Percentiles rank a stretch among this genome's conserved stretches.
These are phyloP conservation scores for Backusella circina DNA, from an alignment of 192 early-diverging fungal genomes.

Conservation along the genomic window DNA sequence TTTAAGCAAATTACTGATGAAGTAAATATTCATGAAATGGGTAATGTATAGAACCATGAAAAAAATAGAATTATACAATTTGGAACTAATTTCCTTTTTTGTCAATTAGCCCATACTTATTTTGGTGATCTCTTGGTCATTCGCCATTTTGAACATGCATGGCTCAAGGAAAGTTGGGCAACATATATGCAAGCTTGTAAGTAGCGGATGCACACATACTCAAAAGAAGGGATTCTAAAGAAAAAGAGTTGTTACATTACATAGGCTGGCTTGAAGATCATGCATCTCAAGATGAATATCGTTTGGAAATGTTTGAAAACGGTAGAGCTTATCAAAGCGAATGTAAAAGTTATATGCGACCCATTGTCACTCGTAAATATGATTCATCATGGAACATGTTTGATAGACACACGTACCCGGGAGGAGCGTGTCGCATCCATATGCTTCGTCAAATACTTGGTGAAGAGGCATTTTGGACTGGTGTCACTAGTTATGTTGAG, in stretches of 20 bases:
- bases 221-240: not conserved
- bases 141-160: conserved; percentile 56
- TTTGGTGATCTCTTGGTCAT: conserved; percentile 56
- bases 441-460: conserved; percentile 50
- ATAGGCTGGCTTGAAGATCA: conserved; percentile 36
- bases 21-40: conserved; percentile 56
- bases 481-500: conserved; percentile 41
- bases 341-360: conserved; percentile 32
- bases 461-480: conserved; percentile 46
- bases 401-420: conserved; percentile 51
- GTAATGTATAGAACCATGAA: conserved; percentile 1
- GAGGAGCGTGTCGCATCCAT: conserved; percentile 47
- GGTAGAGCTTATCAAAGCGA: conserved; percentile 22
- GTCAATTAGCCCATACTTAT: conserved; percentile 40
- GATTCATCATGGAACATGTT: conserved; percentile 51
- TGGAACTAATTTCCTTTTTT: not conserved
- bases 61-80: not conserved
- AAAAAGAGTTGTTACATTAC: not conserved
- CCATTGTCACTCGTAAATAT: conserved; percentile 47
- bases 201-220: not conserved
- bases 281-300: conserved; percentile 30
- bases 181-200: conserved; percentile 40
- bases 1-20: conserved; percentile 29
- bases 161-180: conserved; percentile 59
- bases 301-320: conserved; percentile 29